Percentiles rank a stretch among this genome's conserved stretches.
Conservation (phyloP, 441 rosid genomes). For the Manihot esculenta region DNA sequence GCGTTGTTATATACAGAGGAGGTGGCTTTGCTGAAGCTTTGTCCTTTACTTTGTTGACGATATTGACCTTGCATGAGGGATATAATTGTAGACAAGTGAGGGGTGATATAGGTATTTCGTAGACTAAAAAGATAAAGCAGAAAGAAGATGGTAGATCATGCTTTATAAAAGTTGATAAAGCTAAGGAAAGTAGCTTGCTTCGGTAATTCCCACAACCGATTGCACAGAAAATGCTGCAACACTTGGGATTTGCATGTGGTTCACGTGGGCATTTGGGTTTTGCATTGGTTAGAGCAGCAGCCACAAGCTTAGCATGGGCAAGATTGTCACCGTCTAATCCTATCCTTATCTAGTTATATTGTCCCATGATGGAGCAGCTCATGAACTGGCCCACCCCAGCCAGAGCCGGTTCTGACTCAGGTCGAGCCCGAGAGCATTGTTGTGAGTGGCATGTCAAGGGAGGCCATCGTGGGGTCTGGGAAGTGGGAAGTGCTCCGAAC, state of each 20-base stretch:
- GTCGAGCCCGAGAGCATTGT: too few relatives aligned
- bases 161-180: not conserved
- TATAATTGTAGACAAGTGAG: not conserved
- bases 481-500: not conserved
- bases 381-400: too few relatives aligned
- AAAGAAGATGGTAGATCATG: not conserved
- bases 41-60: not conserved
- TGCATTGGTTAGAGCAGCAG: too few relatives aligned
- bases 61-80: not conserved
- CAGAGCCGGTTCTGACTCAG: too few relatives aligned
- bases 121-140: not conserved
- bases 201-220: not conserved
- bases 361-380: too few relatives aligned
- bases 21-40: not conserved
- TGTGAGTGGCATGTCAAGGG: too few relatives aligned
- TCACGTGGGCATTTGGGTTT: slow-evolving; percentile 17
- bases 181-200: not conserved
- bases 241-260: slow-evolving; percentile 4
- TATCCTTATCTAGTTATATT: too few relatives aligned
- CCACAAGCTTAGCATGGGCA: not conserved
- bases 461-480: too few relatives aligned
- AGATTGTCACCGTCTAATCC: not conserved
- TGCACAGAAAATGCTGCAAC: too few relatives aligned
- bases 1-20: not conserved
- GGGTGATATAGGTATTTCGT: not conserved